phyloP scores from a whole-genome alignment of 2,329 filamentous ascomycete species.

The Zymoseptoria passerinii region DNA sequence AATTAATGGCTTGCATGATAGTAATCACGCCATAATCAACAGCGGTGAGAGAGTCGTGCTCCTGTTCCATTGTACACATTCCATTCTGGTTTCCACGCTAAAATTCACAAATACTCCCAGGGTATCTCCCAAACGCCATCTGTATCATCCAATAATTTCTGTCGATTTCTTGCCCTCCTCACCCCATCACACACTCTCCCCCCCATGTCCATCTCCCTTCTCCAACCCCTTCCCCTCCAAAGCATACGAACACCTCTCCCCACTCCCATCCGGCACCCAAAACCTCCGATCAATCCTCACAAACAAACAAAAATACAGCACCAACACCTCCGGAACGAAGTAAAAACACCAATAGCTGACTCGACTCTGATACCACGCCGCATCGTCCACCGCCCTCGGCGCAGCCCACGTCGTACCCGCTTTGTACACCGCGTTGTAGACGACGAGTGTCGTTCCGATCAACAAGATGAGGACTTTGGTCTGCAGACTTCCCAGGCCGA shows the following conservation, averaged over 20 bases:
- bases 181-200: background rate
- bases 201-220: background rate
- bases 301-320: constrained; percentile 12
- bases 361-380: constrained; percentile 14
- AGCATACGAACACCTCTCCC: background rate
- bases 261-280: constrained; percentile 13
- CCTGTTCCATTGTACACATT: too few species aligned
- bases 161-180: background rate
- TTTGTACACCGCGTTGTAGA: constrained; percentile 12
- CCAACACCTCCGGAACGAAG: constrained; percentile 15
- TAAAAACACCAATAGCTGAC: constrained; percentile 13
- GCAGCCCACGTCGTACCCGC: constrained; percentile 9
- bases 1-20: too few species aligned
- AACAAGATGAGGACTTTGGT: constrained; percentile 12
- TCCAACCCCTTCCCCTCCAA: background rate
- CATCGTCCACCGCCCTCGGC: constrained; percentile 6
- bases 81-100: too few species aligned
- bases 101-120: background rate
- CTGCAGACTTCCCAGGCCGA: constrained; percentile 10
- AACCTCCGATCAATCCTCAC: constrained; percentile 15
- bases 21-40: too few species aligned
- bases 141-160: background rate
- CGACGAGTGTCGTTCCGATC: constrained; percentile 5
- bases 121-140: background rate
- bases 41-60: too few species aligned